A percentile compares a stretch with the other conserved stretches of the same genome.
Conservation (phyloP, 306 rosid species). For the Crotalaria pallida region DNA sequence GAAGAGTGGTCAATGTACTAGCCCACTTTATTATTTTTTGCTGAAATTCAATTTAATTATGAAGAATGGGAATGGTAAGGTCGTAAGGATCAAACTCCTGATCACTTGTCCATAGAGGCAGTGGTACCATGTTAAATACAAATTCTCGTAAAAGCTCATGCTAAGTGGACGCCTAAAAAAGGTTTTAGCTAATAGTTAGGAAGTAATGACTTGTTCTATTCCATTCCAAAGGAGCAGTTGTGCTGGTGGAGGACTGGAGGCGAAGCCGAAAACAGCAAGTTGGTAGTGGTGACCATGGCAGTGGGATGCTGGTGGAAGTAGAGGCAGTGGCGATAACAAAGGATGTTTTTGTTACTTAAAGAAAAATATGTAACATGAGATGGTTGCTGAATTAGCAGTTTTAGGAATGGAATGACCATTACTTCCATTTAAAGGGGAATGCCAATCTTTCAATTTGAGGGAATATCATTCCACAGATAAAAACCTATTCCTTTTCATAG, state of each 20-base stretch:
- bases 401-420: not conserved
- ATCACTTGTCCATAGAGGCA: not conserved
- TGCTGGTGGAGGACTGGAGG: not conserved
- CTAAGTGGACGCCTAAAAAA: not conserved
- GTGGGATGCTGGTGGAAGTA: not conserved
- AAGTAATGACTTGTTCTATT: not conserved
- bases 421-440: not conserved
- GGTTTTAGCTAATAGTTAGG: not conserved
- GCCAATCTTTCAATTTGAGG: not conserved
- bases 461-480: not conserved
- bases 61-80: not conserved
- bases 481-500: not conserved
- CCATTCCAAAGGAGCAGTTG: not conserved
- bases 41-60: not conserved
- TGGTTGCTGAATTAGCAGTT: not conserved
- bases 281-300: not conserved
- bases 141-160: not conserved
- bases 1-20: not conserved
- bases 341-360: not conserved
- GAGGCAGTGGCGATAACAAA: not conserved
- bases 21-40: not conserved
- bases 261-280: not conserved
- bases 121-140: not conserved
- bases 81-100: not conserved
- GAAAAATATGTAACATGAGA: not conserved